These are phyloP conservation scores for Termitomyces sp. DNA, from an alignment of 768 basidiomycete species.

Conservation along the genomic window DNA sequence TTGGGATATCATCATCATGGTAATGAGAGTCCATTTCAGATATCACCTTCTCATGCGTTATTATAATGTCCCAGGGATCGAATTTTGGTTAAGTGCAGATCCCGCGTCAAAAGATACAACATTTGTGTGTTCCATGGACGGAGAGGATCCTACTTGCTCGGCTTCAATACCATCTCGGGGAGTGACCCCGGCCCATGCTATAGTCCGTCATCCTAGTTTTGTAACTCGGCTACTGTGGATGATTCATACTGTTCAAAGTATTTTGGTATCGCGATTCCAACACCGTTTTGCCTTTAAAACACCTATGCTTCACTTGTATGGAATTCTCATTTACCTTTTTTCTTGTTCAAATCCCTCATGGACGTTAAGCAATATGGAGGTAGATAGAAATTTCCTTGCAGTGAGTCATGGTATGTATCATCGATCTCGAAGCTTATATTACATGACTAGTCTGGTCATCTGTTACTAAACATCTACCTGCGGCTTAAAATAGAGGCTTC, in stretches of 20 bases:
- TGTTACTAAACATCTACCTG: too few species aligned
- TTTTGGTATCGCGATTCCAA: slow-evolving; percentile 33
- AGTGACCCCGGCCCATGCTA: slow-evolving; percentile 43
- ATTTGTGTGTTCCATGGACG: slow-evolving; percentile 36
- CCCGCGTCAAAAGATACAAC: slow-evolving; percentile 40
- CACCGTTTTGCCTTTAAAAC: slow-evolving; percentile 33
- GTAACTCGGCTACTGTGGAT: not conserved
- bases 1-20: slow-evolving; percentile 56
- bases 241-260: slow-evolving; percentile 23
- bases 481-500: too few species aligned
- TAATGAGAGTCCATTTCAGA: slow-evolving; percentile 9
- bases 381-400: too few species aligned
- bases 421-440: too few species aligned
- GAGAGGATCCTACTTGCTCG: slow-evolving; percentile 49
- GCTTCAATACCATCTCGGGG: slow-evolving; percentile 43
- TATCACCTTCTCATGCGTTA: not conserved
- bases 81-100: slow-evolving; percentile 46
- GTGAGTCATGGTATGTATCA: too few species aligned
- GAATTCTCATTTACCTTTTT: too few species aligned
- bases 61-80: slow-evolving; percentile 31
- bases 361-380: too few species aligned
- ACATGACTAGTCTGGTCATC: too few species aligned
- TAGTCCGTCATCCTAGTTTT: slow-evolving; percentile 21
- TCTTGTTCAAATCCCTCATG: too few species aligned
- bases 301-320: not conserved